phyloP scores from a whole-genome alignment of 192 early-diverging fungal genomes.

The Piromyces sp. region DNA sequence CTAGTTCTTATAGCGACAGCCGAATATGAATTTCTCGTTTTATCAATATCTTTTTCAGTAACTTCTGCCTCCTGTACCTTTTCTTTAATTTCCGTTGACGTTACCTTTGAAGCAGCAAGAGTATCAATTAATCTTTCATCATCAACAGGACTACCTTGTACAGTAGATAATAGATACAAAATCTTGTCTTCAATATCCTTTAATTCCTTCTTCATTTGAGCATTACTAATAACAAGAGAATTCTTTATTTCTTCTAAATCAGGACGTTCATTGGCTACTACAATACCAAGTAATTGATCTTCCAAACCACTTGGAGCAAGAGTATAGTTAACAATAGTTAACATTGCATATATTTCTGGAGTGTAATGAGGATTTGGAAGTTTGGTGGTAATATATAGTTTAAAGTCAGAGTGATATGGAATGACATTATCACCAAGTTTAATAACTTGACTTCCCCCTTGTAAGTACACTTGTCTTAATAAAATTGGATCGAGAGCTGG shows the following conservation, averaged over 20 bases:
- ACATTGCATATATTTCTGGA: conserved; percentile 34
- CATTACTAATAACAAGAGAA: conserved; percentile 35
- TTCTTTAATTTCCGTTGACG: conserved; percentile 37
- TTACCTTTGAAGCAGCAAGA: conserved; percentile 36
- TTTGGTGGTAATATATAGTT: conserved; percentile 40
- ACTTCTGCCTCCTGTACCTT: conserved; percentile 34
- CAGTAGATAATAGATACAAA: conserved; percentile 35
- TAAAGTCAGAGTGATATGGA: conserved; percentile 43
- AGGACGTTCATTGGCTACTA: conserved; percentile 38
- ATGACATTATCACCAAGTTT: conserved; percentile 39
- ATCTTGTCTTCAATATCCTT: conserved; percentile 50
- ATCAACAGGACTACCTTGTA: conserved; percentile 42
- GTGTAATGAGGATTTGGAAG: conserved; percentile 41
- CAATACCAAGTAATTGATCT: conserved; percentile 38
- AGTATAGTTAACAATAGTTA: conserved; percentile 40
- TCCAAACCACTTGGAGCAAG: conserved; percentile 35
- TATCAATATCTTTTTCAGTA: conserved; percentile 44
- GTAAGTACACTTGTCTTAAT: conserved; percentile 35
- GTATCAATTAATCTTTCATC: conserved; percentile 44
- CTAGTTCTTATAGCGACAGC: conserved; percentile 34
- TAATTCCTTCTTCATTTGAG: conserved; percentile 42
- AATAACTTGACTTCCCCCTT: conserved; percentile 36
- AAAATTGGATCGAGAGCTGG: conserved; percentile 38
- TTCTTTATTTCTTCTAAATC: conserved; percentile 46
- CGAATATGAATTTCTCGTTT: conserved; percentile 33